phyloP scores from a whole-genome alignment of 345 rosid genomes.

The Brassica juncea region DNA sequence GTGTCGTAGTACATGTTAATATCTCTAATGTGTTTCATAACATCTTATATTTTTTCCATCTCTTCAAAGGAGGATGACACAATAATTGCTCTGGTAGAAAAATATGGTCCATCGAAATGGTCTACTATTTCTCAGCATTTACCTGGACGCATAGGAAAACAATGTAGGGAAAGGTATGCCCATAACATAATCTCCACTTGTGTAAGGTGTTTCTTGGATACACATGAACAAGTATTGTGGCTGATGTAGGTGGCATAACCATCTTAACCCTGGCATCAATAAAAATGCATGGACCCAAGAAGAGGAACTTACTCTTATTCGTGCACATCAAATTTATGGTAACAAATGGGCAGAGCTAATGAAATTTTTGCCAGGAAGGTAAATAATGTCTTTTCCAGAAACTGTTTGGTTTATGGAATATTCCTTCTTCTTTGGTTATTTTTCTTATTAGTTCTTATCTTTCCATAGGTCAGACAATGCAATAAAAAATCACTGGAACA shows the following conservation, averaged over 20 bases:
- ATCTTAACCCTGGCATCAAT: slow-evolving; percentile 94
- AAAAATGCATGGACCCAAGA: slow-evolving; percentile 99
- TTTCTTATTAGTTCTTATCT: slow-evolving; percentile 34
- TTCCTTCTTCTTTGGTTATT: slow-evolving; percentile 12
- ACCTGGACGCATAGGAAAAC: slow-evolving; percentile 99
- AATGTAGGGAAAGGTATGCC: slow-evolving; percentile 89
- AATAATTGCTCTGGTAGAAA: slow-evolving; percentile 77
- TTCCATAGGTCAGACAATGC: slow-evolving; percentile 94
- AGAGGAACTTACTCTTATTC: slow-evolving; percentile 93
- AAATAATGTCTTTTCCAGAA: slow-evolving; percentile 23
- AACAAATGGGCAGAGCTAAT: slow-evolving; percentile 98
- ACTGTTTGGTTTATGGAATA: no score
- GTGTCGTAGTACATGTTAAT: no score
- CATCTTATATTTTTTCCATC: no score
- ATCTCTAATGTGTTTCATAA: no score
- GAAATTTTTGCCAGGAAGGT: slow-evolving; percentile 99
- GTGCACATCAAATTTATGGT: slow-evolving; percentile 95
- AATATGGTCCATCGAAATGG: slow-evolving; percentile 94
- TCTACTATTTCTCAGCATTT: slow-evolving; percentile 96
- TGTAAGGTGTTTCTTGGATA: not conserved
- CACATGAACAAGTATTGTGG: slow-evolving; percentile 30
- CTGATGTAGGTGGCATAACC: slow-evolving; percentile 95
- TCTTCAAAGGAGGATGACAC: slow-evolving; percentile 71
- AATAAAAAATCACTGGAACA: slow-evolving; percentile 99
- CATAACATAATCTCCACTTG: slow-evolving; percentile 2